phyloP scores from a whole-genome alignment of 495 filamentous ascomycete genomes.

The Tetracladium marchalianum region DNA sequence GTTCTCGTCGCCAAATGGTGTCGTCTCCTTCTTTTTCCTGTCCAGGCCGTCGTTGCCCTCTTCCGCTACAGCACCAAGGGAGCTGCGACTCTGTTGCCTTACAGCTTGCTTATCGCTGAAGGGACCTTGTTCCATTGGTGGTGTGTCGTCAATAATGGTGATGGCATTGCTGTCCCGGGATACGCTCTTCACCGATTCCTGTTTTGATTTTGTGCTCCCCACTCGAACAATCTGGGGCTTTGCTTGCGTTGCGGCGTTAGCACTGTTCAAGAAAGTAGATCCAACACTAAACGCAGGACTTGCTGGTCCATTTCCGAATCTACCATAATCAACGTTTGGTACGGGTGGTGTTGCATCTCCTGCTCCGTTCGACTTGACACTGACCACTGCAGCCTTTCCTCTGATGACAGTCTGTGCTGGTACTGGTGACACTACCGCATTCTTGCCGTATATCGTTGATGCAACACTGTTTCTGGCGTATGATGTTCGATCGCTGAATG shows the following conservation, averaged over 20 bases:
- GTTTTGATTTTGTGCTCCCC: constrained; percentile 37
- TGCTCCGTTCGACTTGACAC: constrained; percentile 57
- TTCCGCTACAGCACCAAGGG: constrained; percentile 43
- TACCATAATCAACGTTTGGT: constrained; percentile 41
- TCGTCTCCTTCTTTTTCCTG: constrained; percentile 27
- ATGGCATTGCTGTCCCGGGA: constrained; percentile 27
- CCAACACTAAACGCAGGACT: constrained; percentile 52
- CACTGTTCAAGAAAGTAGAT: constrained; percentile 54
- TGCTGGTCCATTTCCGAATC: constrained; percentile 33
- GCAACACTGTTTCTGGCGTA: constrained; percentile 74
- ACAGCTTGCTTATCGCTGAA: constrained; percentile 43
- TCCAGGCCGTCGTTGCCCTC: constrained; percentile 26
- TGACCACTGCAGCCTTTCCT: constrained; percentile 82
- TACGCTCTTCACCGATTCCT: constrained; percentile 10
- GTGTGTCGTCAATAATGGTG: constrained; percentile 41
- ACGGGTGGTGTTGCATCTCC: constrained; percentile 42
- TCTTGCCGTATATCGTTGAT: constrained; percentile 84
- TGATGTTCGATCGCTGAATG: constrained; percentile 54
- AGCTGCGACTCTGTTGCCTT: constrained; percentile 27
- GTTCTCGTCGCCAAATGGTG: constrained; percentile 48
- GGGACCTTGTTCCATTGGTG: constrained; percentile 40
- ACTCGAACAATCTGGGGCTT: constrained; percentile 44
- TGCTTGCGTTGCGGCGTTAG: constrained; percentile 40
- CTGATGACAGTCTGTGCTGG: constrained; percentile 78
- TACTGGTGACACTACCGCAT: constrained; percentile 67